Percentiles rank a stretch among this genome's conserved stretches.
phyloP scores from a whole-genome alignment of 192 early-diverging fungal species.

The Coemansia sp. region DNA sequence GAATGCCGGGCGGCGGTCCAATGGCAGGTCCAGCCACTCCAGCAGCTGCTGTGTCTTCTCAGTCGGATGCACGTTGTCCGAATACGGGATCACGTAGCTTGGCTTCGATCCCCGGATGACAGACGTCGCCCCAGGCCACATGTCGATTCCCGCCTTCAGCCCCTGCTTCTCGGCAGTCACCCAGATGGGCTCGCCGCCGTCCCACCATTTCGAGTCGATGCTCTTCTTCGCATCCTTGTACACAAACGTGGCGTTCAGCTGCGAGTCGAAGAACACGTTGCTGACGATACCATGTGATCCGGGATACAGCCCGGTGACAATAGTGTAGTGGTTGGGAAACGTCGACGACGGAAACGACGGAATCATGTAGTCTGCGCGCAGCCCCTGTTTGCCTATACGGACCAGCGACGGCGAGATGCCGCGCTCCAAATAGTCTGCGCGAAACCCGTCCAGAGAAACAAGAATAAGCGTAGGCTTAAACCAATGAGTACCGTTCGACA shows the following conservation, averaged over 20 bases:
- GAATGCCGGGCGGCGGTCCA: constrained; percentile 67
- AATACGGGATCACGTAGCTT: constrained; percentile 65
- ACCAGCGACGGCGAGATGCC: constrained; percentile 66
- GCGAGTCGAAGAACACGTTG: constrained; percentile 78
- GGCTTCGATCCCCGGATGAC: constrained; percentile 58
- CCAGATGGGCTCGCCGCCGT: constrained; percentile 88
- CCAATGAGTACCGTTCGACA: constrained; percentile 65
- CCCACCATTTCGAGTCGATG: constrained; percentile 78
- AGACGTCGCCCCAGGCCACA: constrained; percentile 86
- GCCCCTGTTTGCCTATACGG: constrained; percentile 29
- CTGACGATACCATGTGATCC: constrained; percentile 89
- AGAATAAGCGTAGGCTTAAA: constrained; percentile 73
- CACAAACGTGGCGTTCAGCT: constrained; percentile 69
- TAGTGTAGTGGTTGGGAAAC: constrained; percentile 91
- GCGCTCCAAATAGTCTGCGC: constrained; percentile 78
- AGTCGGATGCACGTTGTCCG: constrained; percentile 39
- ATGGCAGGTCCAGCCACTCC: constrained; percentile 78
- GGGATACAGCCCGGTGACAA: constrained; percentile 92
- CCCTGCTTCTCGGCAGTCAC: constrained; percentile 77
- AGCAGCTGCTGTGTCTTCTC: constrained; percentile 64
- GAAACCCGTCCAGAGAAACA: constrained; percentile 86
- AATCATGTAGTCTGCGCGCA: constrained; percentile 53
- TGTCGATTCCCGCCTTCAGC: constrained; percentile 68
- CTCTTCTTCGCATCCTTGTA: constrained; percentile 69
- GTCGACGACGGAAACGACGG: constrained; percentile 67